phyloP scores from a whole-genome alignment of 2,329 filamentous ascomycete species.

The Penicillium sclerotiorum region DNA sequence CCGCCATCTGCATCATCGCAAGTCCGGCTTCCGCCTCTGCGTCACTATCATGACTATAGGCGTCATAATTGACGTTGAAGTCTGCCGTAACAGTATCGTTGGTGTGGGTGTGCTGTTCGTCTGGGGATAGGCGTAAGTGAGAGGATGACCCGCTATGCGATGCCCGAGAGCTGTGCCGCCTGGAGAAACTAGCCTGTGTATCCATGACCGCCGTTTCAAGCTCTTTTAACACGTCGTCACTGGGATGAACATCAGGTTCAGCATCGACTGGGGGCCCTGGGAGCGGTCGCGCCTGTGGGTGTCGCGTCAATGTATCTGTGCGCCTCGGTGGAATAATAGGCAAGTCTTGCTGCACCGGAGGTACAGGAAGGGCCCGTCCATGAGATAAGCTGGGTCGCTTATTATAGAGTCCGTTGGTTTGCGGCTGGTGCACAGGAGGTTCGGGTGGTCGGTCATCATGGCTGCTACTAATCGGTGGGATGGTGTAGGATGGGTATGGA shows the following conservation, averaged over 20 bases:
- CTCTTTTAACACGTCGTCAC: conserved; percentile 61
- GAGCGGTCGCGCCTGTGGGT: conserved; percentile 61
- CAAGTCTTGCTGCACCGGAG: conserved; percentile 55
- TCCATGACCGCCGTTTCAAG: conserved; percentile 57
- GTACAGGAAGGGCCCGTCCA: conserved; percentile 47
- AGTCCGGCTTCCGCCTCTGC: conserved; percentile 83
- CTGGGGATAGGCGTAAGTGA: conserved; percentile 39
- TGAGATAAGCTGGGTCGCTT: conserved; percentile 34
- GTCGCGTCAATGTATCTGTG: conserved; percentile 56
- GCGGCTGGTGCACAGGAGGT: conserved; percentile 35
- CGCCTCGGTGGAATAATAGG: conserved; percentile 54
- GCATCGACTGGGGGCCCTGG: conserved; percentile 58
- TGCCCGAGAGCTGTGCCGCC: conserved; percentile 30
- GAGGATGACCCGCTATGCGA: conserved; percentile 26
- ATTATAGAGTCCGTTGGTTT: conserved; percentile 28
- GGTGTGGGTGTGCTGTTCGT: conserved; percentile 49
- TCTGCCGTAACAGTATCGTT: conserved; percentile 53
- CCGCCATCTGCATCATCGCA: conserved; percentile 80
- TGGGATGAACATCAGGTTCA: conserved; percentile 38
- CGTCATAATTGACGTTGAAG: conserved; percentile 49
- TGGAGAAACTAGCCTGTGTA: conserved; percentile 25
- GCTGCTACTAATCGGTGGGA: conserved; percentile 20
- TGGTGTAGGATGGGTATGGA: conserved; percentile 24
- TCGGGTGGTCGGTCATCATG: conserved; percentile 37
- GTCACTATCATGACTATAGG: conserved; percentile 76